Evolutionary conservation across 2,329 filamentous ascomycete species (phyloP), one percentile per base, ranked within the genome.

Genomic region (Cladosporium sp.): DNA sequence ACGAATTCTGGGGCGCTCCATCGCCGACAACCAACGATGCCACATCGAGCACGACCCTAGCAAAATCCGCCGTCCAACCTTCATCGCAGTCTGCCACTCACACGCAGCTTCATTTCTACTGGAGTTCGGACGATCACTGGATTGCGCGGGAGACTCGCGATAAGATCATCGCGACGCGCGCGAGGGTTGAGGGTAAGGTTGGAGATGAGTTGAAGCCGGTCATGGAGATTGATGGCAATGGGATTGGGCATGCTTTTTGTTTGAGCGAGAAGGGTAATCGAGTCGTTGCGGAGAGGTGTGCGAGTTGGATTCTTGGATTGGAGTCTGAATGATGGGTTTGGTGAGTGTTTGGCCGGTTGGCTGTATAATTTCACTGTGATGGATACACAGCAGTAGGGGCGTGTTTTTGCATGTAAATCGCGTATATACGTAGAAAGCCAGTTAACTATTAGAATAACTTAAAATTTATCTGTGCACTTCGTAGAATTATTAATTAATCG

Each of bases 41-140:
- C 6, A 38, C 7, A 38, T n/a, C 34, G 3, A 37, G 22, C 17
- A 11, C 20, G 20, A 27, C 41, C 5, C 18, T 40, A 3, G 18
- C 13, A 9, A 45, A 44, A 15, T 29, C 39, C 19, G 22, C 13
- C 11, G 19, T 8, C 7, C 9, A 20, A 15, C 18, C 24, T 13
- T 36, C 34, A 34, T 29, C 22, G 8, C 24, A 32, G 9, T 19
- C 12, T 32, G n/a, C 30, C 6, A 30, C 13, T 15, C 50, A 34
- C 22, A 45, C 74, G 3, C 73, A 72, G 44, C 54, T 84, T 37
- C 74, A 75, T 45, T 82, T 85, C 59, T 76, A 82, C 56, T 85
- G 82, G 63, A 80, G 78, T 1, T 68, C 75, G 30, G 68, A 77
- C 42, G 82, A 85, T 60, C 79, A 82, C 59, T 84, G 81, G 81